Conservation (phyloP, 805 yeast species). For the Clavispora asparagi region DNA sequence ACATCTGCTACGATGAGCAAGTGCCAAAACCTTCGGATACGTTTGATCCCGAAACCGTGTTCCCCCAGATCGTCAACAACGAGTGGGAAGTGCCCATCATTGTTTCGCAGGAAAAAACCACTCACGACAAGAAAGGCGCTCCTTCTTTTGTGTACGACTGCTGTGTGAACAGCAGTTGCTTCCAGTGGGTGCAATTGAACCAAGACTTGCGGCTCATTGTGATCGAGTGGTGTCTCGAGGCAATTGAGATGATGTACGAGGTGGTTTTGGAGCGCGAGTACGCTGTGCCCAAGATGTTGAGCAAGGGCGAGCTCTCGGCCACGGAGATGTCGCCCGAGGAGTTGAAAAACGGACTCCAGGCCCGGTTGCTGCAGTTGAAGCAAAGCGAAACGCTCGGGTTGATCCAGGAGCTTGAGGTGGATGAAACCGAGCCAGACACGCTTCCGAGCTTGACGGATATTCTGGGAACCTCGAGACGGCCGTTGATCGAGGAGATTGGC, state of each 20-base stretch:
- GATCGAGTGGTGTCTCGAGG: constrained; percentile 80
- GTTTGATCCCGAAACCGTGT: constrained; percentile 54
- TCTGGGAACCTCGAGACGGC: constrained; percentile 22
- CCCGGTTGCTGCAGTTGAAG: constrained; percentile 28
- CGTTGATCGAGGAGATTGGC: constrained; percentile 53
- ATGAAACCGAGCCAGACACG: constrained; percentile 10
- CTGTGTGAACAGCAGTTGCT: constrained; percentile 60
- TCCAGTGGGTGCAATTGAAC: constrained; percentile 57
- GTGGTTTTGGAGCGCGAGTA: constrained; percentile 58
- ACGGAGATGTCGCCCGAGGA: constrained; percentile 44
- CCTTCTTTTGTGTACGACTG: constrained; percentile 72
- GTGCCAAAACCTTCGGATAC: constrained; percentile 58
- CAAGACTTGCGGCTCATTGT: constrained; percentile 57
- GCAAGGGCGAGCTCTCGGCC: constrained; percentile 56
- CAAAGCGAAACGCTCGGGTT: constrained; percentile 40
- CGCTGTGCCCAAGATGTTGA: constrained; percentile 62
- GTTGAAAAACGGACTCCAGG: constrained; percentile 32
- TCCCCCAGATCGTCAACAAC: constrained; percentile 59
- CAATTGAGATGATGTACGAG: constrained; percentile 54
- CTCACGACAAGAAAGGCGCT: constrained; percentile 65
- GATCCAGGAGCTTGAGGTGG: constrained; percentile 33
- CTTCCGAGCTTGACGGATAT: constrained; percentile 30
- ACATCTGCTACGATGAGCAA: constrained; percentile 60
- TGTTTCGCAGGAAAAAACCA: constrained; percentile 52
- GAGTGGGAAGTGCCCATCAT: constrained; percentile 86